Percentiles rank a stretch among this genome's conserved stretches.
Conservation (phyloP, 2,329 filamentous ascomycete species). For the Arthrobotrys conoides region DNA sequence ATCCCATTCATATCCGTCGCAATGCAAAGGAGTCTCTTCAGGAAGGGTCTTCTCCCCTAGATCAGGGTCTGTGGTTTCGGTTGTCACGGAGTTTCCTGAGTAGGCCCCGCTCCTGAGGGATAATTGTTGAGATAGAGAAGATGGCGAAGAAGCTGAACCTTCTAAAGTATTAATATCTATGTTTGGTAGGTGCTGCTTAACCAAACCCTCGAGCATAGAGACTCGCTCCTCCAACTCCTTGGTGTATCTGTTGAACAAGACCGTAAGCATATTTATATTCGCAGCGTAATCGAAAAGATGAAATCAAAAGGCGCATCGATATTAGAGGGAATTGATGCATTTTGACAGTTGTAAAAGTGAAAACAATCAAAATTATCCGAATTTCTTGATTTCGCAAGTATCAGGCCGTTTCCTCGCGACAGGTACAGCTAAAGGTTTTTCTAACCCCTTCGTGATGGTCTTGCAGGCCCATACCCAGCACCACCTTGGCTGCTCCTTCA, state of each 20-base stretch:
- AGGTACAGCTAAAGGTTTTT: constrained; percentile 49
- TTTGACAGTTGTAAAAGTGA: constrained; percentile 35
- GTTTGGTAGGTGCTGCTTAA: constrained; percentile 56
- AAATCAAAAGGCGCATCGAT: constrained; percentile 55
- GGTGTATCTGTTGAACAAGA: constrained; percentile 58
- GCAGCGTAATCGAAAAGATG: constrained; percentile 62
- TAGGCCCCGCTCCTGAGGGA: constrained; percentile 61
- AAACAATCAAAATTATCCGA: constrained; percentile 29
- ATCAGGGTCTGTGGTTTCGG: constrained; percentile 55
- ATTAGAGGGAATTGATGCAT: constrained; percentile 45
- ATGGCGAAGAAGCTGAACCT: constrained; percentile 53
- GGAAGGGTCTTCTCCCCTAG: constrained; percentile 52
- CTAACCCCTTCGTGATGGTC: constrained; percentile 52
- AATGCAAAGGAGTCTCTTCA: constrained; percentile 55
- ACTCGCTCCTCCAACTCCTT: constrained; percentile 54
- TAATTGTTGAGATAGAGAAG: constrained; percentile 52
- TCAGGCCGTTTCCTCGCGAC: constrained; percentile 45
- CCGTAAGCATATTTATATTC: constrained; percentile 52
- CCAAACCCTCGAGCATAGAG: constrained; percentile 58
- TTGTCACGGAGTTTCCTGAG: constrained; percentile 60
- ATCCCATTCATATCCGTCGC: constrained; percentile 60
- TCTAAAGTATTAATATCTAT: constrained; percentile 54
- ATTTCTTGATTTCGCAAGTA: constrained; percentile 47
- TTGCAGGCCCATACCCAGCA: constrained; percentile 54
- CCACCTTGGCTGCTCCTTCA: constrained; percentile 25